Conservation (phyloP, 2,329 filamentous ascomycete genomes). For the Aspergillus sp. region DNA sequence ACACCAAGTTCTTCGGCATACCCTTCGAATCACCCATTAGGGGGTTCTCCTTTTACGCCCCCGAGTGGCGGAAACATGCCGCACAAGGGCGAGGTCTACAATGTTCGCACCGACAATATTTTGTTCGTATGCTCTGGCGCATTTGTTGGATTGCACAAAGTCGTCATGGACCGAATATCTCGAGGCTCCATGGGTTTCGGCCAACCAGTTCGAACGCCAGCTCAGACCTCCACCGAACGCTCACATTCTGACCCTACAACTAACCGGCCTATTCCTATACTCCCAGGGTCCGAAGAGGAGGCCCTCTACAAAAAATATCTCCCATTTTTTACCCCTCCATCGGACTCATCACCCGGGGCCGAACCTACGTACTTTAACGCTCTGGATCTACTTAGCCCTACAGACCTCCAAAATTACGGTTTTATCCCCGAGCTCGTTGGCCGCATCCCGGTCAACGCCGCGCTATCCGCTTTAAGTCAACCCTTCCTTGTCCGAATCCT, state of each 20-base stretch:
- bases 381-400: constrained; percentile 71
- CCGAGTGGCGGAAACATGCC: constrained; percentile 30
- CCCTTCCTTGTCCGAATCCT: constrained; percentile 77
- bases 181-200: constrained; percentile 89
- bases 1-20: constrained; percentile 34
- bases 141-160: constrained; percentile 88
- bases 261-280: constrained; percentile 48
- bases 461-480: constrained; percentile 72
- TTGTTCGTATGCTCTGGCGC: constrained; percentile 96
- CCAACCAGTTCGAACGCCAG: constrained; percentile 66
- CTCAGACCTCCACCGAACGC: constrained; percentile 29
- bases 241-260: constrained; percentile 22
- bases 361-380: constrained; percentile 55
- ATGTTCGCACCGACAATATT: constrained; percentile 92
- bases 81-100: constrained; percentile 60
- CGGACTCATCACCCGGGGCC: constrained; percentile 35
- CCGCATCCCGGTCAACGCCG: constrained; percentile 86
- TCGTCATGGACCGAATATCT: constrained; percentile 81
- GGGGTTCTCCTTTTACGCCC: constrained; percentile 30
- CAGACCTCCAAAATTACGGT: constrained; percentile 79
- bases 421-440: constrained; percentile 96
- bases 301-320: constrained; percentile 58
- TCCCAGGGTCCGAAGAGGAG: constrained; percentile 66
- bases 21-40: constrained; percentile 39
- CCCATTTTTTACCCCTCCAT: constrained; percentile 61